Conservation (phyloP, 208 protist genomes). For the Wallacemonas sp. region DNA sequence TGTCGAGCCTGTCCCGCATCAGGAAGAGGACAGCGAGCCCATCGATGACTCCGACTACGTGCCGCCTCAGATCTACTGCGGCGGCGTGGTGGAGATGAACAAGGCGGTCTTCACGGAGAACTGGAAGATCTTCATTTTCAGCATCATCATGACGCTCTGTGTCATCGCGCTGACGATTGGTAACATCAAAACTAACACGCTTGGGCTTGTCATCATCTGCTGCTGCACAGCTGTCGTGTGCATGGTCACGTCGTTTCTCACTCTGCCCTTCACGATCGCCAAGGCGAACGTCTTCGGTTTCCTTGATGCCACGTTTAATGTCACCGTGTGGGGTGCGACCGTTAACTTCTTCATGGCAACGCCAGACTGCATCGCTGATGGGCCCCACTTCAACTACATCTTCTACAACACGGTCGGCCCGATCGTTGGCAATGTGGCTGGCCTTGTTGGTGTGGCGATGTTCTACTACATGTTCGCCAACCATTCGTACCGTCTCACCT, state of each 20-base stretch:
- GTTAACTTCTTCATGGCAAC: slow-evolving; percentile 37
- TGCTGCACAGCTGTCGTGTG: slow-evolving; percentile 11
- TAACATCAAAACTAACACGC: slow-evolving; percentile 19
- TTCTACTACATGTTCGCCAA: slow-evolving; percentile 43
- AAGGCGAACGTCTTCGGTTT: slow-evolving; percentile 43
- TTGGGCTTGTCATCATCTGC: slow-evolving; percentile 14
- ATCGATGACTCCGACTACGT: slow-evolving; percentile 22
- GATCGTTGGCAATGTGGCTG: slow-evolving; percentile 27
- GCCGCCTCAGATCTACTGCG: slow-evolving; percentile 3
- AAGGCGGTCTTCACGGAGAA: slow-evolving; percentile 25
- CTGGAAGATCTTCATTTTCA: slow-evolving; percentile 31
- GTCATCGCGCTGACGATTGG: slow-evolving; percentile 25
- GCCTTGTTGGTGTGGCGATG: slow-evolving; percentile 34
- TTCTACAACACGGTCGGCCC: slow-evolving; percentile 37
- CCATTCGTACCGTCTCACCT: slow-evolving; percentile 36
- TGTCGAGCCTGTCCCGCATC: neutral
- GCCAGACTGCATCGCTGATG: slow-evolving; percentile 28
- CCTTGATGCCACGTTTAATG: slow-evolving; percentile 29
- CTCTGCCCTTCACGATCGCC: slow-evolving; percentile 33
- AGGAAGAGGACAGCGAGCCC: neutral
- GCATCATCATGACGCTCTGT: slow-evolving; percentile 25
- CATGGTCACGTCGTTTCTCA: slow-evolving; percentile 24
- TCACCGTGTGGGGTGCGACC: slow-evolving; percentile 34
- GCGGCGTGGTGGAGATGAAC: slow-evolving; percentile 36
- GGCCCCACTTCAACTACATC: slow-evolving; percentile 41